Base-by-base conservation (phyloP, 129 eudicot genomes). In the Ambrosia trifida region DNA sequence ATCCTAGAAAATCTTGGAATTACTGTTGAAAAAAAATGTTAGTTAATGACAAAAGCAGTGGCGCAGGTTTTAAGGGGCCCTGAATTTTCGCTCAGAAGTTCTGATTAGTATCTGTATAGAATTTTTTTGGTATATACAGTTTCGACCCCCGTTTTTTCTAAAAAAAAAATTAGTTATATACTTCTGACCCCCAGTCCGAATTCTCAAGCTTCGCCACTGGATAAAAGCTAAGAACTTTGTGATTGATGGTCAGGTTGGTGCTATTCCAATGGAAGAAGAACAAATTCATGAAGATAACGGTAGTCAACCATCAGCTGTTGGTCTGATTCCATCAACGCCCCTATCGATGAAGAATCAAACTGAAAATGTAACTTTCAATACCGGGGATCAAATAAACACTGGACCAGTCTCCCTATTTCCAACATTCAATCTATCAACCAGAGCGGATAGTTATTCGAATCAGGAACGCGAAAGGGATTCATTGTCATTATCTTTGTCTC, bases 221-320 rank as follows among this genome's bases (percentile, higher is more conserved):
- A n/a, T n/a, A n/a, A n/a, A n/a, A 52, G 54, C 58, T 75, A 57
- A 76, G 30, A 67, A 24, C 24, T 57, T 41, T 56, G 8, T 11
- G 64, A 47, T 14, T 77, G 74, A 53, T 75, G 50, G 68, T 74
- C 68, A 91, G 97, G 96, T 88, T 57, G 68, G 73, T 50, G 89
- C 77, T 46, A 76, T 64, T 54, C 88, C 86, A 60, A 46, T 75
- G 64, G 88, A 88, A 80, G 91, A 91, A 80, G 68, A 69, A 12
- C 63, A 68, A 17, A 66, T 35, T 65, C 67, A 72, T 58, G 78
- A 83, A 71, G 84, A 84, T 69, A 80, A 63, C 18, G 75, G 46
- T 50, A 62, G 53, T 62, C 83, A 50, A 57, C 54, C 56, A 40
- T 40, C 44, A 10, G 44, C 44, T 40, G 2, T 0, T 40, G 44